Percentiles rank a stretch among this genome's conserved stretches.
Evolutionary conservation across 345 rosid species (phyloP).

Genomic region (Trapa bicornis): DNA sequence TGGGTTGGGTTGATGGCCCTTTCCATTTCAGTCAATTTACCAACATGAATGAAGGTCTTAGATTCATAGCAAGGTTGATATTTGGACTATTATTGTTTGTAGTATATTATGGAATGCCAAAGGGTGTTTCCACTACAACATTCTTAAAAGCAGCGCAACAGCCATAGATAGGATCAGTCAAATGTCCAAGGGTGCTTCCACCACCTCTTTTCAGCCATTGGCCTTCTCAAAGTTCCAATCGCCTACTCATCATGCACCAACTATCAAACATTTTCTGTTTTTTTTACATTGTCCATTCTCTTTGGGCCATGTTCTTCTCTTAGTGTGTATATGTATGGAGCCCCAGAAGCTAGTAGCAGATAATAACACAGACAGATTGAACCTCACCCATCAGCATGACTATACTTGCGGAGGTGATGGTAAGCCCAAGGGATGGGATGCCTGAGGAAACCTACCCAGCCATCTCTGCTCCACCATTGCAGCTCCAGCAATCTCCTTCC

Average conservation of each 20-base stretch:
- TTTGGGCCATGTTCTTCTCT: not conserved
- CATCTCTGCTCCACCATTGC: conserved; percentile 30
- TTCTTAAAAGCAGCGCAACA: conserved; percentile 1
- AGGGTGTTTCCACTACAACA: not conserved
- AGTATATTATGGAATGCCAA: too few relatives aligned
- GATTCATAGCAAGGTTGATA: too few relatives aligned
- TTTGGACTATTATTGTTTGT: too few relatives aligned
- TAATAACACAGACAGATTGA: not conserved
- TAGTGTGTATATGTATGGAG: not conserved
- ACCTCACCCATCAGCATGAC: not conserved
- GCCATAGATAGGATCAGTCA: conserved; percentile 4
- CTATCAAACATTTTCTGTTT: not conserved
- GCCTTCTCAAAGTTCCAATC: not conserved
- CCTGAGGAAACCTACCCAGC: not conserved
- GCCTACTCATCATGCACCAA: conserved; percentile 5
- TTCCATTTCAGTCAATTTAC: not conserved
- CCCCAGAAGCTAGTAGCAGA: not conserved
- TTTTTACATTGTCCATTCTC: not conserved
- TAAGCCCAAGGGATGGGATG: not conserved
- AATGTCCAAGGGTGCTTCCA: not conserved
- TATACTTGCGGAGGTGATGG: conserved; percentile 5
- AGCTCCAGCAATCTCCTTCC: conserved; percentile 15
- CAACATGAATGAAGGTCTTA: too few relatives aligned
- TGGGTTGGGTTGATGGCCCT: not conserved
- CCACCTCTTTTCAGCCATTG: not conserved